These are phyloP conservation scores for Blastobotrys illinoisensis DNA, from an alignment of 1,139 yeast species.

Conservation along the genomic window DNA sequence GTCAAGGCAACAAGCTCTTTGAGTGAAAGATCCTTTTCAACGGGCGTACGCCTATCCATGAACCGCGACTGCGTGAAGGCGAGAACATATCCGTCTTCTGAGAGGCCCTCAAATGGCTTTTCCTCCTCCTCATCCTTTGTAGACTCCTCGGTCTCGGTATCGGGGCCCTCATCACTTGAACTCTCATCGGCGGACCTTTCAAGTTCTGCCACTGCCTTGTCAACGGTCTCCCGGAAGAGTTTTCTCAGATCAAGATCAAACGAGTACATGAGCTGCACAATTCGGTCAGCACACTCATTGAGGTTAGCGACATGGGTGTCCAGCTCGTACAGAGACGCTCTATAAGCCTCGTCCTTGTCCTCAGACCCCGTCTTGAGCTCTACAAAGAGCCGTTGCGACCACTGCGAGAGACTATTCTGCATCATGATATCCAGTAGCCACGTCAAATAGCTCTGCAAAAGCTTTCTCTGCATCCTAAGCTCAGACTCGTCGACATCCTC, in stretches of 20 bases:
- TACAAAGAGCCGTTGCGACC: slow-evolving; percentile 30
- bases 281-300: slow-evolving; percentile 40
- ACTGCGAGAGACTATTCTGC: slow-evolving; percentile 28
- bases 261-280: slow-evolving; percentile 51
- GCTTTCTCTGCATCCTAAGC: slow-evolving; percentile 33
- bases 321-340: slow-evolving; percentile 20
- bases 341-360: slow-evolving; percentile 15
- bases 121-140: slow-evolving; percentile 11
- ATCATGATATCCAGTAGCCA: slow-evolving; percentile 43
- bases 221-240: slow-evolving; percentile 34
- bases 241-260: slow-evolving; percentile 54
- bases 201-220: slow-evolving; percentile 10
- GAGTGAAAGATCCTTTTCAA: slow-evolving; percentile 16
- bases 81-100: slow-evolving; percentile 31
- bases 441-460: slow-evolving; percentile 42
- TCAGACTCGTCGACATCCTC: slow-evolving; percentile 36
- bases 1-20: slow-evolving; percentile 23
- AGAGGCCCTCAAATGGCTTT: slow-evolving; percentile 19
- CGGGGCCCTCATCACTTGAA: neutral
- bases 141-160: slow-evolving; percentile 2
- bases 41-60: slow-evolving; percentile 19
- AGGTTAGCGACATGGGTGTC: slow-evolving; percentile 23
- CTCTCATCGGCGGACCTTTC: slow-evolving; percentile 1
- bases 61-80: slow-evolving; percentile 32
- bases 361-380: slow-evolving; percentile 28